phyloP scores from a whole-genome alignment of 345 rosid genomes.

The Citrus medica region DNA sequence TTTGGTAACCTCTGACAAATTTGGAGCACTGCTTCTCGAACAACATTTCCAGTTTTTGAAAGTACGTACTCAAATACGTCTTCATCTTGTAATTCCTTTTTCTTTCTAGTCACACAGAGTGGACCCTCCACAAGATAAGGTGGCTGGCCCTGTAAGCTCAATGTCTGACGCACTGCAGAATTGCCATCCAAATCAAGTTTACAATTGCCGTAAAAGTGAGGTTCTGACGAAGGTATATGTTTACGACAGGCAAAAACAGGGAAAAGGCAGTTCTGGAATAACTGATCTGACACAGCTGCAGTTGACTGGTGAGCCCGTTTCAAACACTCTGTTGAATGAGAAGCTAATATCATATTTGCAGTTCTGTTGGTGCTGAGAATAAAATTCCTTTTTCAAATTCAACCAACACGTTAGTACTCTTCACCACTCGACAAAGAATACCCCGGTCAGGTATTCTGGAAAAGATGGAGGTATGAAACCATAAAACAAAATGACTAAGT shows the following conservation, averaged over 20 bases:
- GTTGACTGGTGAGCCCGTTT: slow-evolving; percentile 40
- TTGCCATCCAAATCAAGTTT: slow-evolving; percentile 11
- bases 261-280: slow-evolving; percentile 25
- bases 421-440: slow-evolving; percentile 21
- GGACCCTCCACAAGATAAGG: slow-evolving; percentile 32
- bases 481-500: neutral
- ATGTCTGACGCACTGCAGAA: slow-evolving; percentile 15
- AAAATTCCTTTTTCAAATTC: slow-evolving; percentile 34
- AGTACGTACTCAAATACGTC: neutral
- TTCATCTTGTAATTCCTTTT: too few relatives aligned
- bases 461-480: neutral
- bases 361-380: slow-evolving; percentile 22
- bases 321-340: slow-evolving; percentile 43
- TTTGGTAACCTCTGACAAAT: slow-evolving; percentile 9
- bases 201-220: neutral
- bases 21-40: slow-evolving; percentile 24
- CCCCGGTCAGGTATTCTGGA: slow-evolving; percentile 24
- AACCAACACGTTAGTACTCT: slow-evolving; percentile 20
- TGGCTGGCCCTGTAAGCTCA: slow-evolving; percentile 16
- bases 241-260: slow-evolving; percentile 16
- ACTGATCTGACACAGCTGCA: slow-evolving; percentile 24
- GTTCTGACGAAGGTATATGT: neutral
- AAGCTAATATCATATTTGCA: slow-evolving; percentile 32
- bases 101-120: neutral
- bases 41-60: slow-evolving; percentile 29